Percentiles rank a stretch among this genome's conserved stretches.
These are phyloP conservation scores for Erigeron philadelphicus DNA, from an alignment of 140 eudicot species.

Conservation along the genomic window DNA sequence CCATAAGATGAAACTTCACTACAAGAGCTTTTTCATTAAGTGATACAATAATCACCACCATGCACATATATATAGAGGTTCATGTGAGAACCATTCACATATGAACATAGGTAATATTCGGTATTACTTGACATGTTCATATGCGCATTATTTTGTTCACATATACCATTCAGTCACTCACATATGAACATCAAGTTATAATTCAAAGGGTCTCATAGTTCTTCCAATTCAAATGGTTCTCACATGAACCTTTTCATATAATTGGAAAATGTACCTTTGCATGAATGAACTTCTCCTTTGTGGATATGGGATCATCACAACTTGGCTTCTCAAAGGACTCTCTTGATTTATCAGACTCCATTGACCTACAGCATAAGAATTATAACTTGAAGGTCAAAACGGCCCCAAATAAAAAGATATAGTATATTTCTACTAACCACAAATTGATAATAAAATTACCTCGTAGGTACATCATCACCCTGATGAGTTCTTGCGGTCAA, in stretches of 20 bases:
- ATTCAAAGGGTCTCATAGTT: too few relatives aligned
- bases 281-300: constrained; percentile 80
- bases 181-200: too few relatives aligned
- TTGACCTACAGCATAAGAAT: constrained; percentile 41
- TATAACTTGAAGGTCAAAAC: constrained; percentile 14
- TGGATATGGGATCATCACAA: constrained; percentile 36
- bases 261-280: constrained; percentile 55
- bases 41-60: not conserved
- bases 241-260: too few relatives aligned
- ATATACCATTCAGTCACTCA: too few relatives aligned
- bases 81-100: too few relatives aligned
- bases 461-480: constrained; percentile 33
- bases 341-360: constrained; percentile 53
- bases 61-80: too few relatives aligned
- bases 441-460: constrained; percentile 35
- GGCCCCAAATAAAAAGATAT: not conserved
- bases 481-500: constrained; percentile 43
- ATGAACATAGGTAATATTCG: too few relatives aligned
- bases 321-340: constrained; percentile 53
- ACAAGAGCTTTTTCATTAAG: not conserved
- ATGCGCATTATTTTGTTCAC: too few relatives aligned
- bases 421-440: not conserved
- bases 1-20: constrained; percentile 14
- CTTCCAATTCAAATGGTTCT: too few relatives aligned
- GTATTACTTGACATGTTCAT: too few relatives aligned